Base-by-base conservation (phyloP, 768 basidiomycete genomes). In the Mycena maculata region DNA sequence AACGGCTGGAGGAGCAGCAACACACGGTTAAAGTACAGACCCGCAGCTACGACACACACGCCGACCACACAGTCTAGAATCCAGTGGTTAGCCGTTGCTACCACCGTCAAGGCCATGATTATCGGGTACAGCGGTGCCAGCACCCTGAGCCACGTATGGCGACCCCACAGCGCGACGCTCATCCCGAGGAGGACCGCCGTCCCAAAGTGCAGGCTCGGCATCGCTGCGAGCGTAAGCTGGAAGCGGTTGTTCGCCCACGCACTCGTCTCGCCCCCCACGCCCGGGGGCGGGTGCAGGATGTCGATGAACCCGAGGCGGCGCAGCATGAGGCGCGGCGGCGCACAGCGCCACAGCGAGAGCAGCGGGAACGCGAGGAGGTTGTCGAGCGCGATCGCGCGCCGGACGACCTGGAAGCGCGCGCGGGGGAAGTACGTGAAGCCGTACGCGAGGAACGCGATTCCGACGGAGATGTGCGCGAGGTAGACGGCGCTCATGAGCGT, bases 351-450 rank as follows among this genome's bases (percentile, higher is more conserved):
- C 6, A 56, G 30, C 13, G 44, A 27, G 23, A 28, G 18, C 13
- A 63, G n/a, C 6, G 31, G 10, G 54, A 44, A 30, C 15, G 62
- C 54, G 54, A 63, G 52, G 12, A 48, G 1, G 54, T 41, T 36
- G 44, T 28, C 42, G 53, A 63, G 62, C 3, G 54, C 63, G 38
- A 64, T 28, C 31, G 45, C 22, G 44, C 63, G 54, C 16, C 63
- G 63, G 25, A 58, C 5, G 38, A 38, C 38, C n/a, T 15, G n/a
- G 47, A 49, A 65, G 16, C 55, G 54, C 11, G 45, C 20, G 25
- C 27, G 63, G 33, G 63, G 63, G n/a, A 65, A 49, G 56, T 30
- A 57, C 2, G 63, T 58, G 55, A 48, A 65, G 41, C 36, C 63
- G 53, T 58, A 65, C 1, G 36, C 55, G 33, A 65, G 63, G 30